phyloP scores from a whole-genome alignment of 1,284 basidiomycete genomes.

The Ustilago xerochloae region DNA sequence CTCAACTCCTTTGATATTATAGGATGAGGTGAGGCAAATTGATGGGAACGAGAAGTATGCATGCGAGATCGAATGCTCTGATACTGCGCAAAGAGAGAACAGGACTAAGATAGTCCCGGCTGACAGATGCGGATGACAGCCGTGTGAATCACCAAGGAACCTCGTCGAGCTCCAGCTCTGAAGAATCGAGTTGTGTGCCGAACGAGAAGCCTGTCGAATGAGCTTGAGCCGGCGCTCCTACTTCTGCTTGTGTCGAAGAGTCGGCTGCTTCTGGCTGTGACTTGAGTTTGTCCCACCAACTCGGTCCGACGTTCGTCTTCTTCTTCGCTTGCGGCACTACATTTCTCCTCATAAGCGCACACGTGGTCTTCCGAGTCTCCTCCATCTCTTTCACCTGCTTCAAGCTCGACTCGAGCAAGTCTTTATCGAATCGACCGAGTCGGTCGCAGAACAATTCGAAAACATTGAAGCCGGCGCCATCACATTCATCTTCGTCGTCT shows the following conservation, averaged over 20 bases:
- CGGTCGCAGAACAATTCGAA: slow-evolving; percentile 52
- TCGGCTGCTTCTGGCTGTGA: background rate
- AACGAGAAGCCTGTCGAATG: slow-evolving; percentile 29
- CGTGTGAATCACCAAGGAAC: slow-evolving; percentile 39
- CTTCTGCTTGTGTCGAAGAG: background rate
- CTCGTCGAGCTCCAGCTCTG: slow-evolving; percentile 29
- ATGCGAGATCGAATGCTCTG: no score
- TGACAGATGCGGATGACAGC: no score
- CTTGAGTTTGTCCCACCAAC: slow-evolving; percentile 45
- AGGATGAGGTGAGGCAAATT: no score
- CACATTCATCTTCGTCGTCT: slow-evolving; percentile 47
- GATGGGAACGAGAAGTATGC: no score
- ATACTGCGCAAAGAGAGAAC: no score
- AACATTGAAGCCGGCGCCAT: slow-evolving; percentile 45
- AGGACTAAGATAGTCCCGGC: no score
- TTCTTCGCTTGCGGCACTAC: background rate
- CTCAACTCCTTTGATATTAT: no score
- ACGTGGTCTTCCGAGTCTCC: slow-evolving; percentile 2
- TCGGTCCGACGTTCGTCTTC: slow-evolving; percentile 13
- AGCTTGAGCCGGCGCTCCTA: no score
- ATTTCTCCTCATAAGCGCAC: slow-evolving; percentile 11
- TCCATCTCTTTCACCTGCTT: slow-evolving; percentile 33
- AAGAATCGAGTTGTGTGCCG: background rate
- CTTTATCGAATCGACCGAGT: slow-evolving; percentile 36
- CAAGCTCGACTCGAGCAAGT: slow-evolving; percentile 30